A percentile compares a stretch with the other conserved stretches of the same genome.
phyloP scores from a whole-genome alignment of 495 filamentous ascomycete species.

The Neurospora sp. region DNA sequence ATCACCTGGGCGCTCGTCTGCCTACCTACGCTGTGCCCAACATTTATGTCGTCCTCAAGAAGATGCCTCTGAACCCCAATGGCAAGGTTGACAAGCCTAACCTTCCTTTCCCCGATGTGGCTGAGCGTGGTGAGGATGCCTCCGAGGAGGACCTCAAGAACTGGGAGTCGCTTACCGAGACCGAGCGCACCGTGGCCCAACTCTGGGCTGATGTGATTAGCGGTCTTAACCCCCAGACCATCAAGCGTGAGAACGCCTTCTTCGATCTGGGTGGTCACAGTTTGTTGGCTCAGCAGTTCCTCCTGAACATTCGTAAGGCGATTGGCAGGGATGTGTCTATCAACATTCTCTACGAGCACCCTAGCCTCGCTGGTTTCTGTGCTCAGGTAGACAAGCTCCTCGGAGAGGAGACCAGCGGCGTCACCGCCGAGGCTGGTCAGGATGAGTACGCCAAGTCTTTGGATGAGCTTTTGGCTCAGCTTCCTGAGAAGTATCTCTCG shows the following conservation, averaged over 20 bases:
- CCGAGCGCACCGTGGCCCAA: constrained; percentile 26
- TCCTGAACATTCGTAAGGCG: constrained; percentile 54
- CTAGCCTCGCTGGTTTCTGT: constrained; percentile 63
- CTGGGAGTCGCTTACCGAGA: constrained; percentile 50
- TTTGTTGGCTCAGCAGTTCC: constrained; percentile 78
- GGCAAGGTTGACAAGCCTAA: constrained; percentile 89
- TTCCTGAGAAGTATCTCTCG: constrained; percentile 28
- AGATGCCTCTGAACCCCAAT: constrained; percentile 86
- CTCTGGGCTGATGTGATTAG: constrained; percentile 39
- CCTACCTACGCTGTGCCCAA: constrained; percentile 72
- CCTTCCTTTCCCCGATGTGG: constrained; percentile 80
- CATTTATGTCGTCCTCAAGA: constrained; percentile 67
- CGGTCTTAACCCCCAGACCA: constrained; percentile 46
- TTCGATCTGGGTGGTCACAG: constrained; percentile 85
- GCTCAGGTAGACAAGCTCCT: constrained; percentile 60
- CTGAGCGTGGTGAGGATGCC: constrained; percentile 34
- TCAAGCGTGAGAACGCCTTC: constrained; percentile 61
- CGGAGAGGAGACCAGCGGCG: constrained; percentile 19
- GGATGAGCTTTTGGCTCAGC: constrained; percentile 27
- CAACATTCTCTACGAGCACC: constrained; percentile 63
- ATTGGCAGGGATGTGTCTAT: constrained; percentile 61
- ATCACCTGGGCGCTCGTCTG: constrained; percentile 64
- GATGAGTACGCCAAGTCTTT: constrained; percentile 56
- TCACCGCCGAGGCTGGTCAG: constrained; percentile 47
- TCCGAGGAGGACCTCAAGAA: constrained; percentile 59